A percentile compares a stretch with the other conserved stretches of the same genome.
Evolutionary conservation across 2,329 filamentous ascomycete species (phyloP).

Genomic region (Phyllosticta paracitricarpa): DNA sequence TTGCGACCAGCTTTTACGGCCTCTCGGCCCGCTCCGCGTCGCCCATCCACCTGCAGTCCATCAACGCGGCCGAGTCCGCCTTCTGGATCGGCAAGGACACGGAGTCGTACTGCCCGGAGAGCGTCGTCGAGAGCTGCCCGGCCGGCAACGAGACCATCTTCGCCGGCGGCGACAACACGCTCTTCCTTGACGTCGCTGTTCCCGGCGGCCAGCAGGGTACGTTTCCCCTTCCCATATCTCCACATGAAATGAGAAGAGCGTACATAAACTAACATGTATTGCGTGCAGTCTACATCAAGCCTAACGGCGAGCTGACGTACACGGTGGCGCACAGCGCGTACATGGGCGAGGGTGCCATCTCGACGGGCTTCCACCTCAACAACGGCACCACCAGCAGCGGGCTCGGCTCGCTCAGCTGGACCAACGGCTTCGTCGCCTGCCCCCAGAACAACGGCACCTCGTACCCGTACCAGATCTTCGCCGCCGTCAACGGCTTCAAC

Average conservation of each 20-base stretch:
- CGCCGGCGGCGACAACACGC: constrained; percentile 22
- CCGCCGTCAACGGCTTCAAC: constrained; percentile 14
- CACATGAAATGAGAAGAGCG: background rate
- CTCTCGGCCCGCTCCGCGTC: constrained; percentile 37
- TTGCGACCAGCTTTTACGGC: constrained; percentile 29
- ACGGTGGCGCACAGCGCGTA: constrained; percentile 44
- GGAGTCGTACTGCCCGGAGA: constrained; percentile 40
- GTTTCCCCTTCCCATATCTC: background rate
- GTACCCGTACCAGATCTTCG: constrained; percentile 27
- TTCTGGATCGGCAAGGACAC: constrained; percentile 43
- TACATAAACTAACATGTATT: constrained; percentile 1
- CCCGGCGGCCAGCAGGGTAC: constrained; percentile 50
- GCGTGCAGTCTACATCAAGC: constrained; percentile 41
- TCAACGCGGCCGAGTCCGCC: constrained; percentile 38
- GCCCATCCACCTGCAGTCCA: constrained; percentile 37
- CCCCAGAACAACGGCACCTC: constrained; percentile 16
- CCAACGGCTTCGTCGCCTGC: constrained; percentile 26
- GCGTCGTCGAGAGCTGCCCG: constrained; percentile 33
- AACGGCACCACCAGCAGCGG: constrained; percentile 19
- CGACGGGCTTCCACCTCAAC: constrained; percentile 36
- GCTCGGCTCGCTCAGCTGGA: constrained; percentile 21
- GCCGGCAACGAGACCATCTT: constrained; percentile 39
- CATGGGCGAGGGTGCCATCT: constrained; percentile 42
- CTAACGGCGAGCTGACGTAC: constrained; percentile 46
- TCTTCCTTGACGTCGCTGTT: constrained; percentile 40